These are phyloP conservation scores for Diophrys appendiculata DNA, from an alignment of 73 alveolate species.

Conservation along the genomic window DNA sequence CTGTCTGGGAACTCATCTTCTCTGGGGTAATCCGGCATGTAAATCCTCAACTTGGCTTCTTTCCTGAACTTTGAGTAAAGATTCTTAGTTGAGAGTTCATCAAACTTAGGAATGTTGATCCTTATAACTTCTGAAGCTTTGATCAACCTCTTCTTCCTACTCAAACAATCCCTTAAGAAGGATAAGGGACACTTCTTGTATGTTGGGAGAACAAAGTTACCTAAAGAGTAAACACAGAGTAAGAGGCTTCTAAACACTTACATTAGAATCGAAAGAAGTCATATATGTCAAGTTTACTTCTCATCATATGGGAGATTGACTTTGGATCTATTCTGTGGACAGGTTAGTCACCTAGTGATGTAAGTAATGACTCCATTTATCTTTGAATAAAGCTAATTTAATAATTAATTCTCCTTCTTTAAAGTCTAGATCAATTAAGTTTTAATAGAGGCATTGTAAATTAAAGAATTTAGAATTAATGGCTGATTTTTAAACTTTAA, in stretches of 20 bases:
- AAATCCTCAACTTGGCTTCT: not conserved
- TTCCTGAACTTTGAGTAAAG: not conserved
- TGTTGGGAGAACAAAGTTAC: not conserved
- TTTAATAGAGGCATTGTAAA: too few relatives aligned
- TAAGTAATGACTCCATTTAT: too few relatives aligned
- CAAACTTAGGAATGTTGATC: constrained; percentile 1
- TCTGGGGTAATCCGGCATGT: not conserved
- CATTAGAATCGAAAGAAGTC: constrained; percentile 7
- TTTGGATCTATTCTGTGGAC: not conserved
- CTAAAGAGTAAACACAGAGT: not conserved
- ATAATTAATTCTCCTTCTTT: too few relatives aligned
- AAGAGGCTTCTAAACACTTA: too few relatives aligned
- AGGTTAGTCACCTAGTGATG: not conserved
- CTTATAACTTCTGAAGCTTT: not conserved
- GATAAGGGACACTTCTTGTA: constrained; percentile 6
- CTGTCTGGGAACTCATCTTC: not conserved
- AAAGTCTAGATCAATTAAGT: too few relatives aligned
- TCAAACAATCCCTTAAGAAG: not conserved
- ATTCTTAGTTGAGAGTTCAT: not conserved
- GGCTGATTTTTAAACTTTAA: too few relatives aligned
- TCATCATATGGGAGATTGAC: not conserved
- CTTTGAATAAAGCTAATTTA: too few relatives aligned
- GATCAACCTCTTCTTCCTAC: not conserved
- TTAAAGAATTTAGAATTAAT: too few relatives aligned
- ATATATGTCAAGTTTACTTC: constrained; percentile 2